Percentiles rank a stretch among this genome's conserved stretches.
phyloP scores from a whole-genome alignment of 352 stramenopile species.

The Globisporangium alternatum region DNA sequence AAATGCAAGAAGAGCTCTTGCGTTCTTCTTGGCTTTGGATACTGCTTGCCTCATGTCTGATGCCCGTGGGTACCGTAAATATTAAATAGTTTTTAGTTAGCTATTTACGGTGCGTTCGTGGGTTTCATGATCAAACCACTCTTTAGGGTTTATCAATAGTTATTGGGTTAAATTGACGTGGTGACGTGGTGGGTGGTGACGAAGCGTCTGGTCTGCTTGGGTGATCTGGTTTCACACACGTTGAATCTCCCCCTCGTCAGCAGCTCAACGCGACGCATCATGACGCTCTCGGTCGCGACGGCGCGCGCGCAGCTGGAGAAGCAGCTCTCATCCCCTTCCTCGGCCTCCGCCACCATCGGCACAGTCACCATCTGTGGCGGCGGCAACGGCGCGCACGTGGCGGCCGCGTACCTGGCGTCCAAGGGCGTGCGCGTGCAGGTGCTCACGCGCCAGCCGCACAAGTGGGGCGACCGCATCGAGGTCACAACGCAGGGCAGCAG shows the following conservation, averaged over 20 bases:
- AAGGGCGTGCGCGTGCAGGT: constrained; percentile 83
- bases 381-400: constrained; percentile 90
- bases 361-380: constrained; percentile 90
- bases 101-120: too few relatives aligned
- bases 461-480: constrained; percentile 77
- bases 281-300: constrained; percentile 81
- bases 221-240: constrained; percentile 1
- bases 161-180: too few relatives aligned
- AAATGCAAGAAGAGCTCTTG: not conserved
- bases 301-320: constrained; percentile 60
- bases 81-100: too few relatives aligned
- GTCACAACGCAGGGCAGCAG: constrained; percentile 82
- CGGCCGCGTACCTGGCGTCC: constrained; percentile 84
- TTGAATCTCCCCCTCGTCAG: not conserved
- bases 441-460: constrained; percentile 77
- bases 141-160: too few relatives aligned
- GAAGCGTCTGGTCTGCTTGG: not conserved
- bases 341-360: constrained; percentile 27
- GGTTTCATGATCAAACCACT: too few relatives aligned
- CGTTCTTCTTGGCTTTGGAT: not conserved
- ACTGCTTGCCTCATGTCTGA: too few relatives aligned
- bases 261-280: constrained; percentile 15
- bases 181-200: not conserved
- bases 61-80: too few relatives aligned
- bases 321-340: constrained; percentile 30